A percentile compares a stretch with the other conserved stretches of the same genome.
Evolutionary conservation across 768 basidiomycete species (phyloP).

Genomic region (Boletus bicolor): DNA sequence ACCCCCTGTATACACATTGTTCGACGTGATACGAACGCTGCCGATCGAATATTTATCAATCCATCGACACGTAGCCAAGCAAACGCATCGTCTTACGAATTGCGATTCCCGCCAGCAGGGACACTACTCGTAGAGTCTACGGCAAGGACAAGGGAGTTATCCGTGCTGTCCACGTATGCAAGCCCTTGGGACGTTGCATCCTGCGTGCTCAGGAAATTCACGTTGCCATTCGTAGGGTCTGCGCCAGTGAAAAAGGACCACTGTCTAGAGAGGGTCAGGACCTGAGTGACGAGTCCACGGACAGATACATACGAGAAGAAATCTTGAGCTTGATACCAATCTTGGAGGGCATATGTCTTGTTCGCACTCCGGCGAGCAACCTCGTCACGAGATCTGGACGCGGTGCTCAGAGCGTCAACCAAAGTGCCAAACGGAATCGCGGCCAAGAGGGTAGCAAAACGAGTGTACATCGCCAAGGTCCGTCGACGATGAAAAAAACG

Average conservation of each 20-base stretch:
- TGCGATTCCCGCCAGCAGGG: conserved; percentile 48
- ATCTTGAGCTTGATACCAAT: conserved; percentile 40
- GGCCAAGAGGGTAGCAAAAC: conserved; percentile 25
- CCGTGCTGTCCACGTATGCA: conserved; percentile 49
- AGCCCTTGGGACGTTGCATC: conserved; percentile 52
- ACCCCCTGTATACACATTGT: conserved; percentile 55
- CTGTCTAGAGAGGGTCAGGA: conserved; percentile 36
- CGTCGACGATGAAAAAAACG: background rate
- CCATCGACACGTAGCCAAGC: background rate
- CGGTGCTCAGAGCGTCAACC: conserved; percentile 23
- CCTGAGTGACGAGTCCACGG: background rate
- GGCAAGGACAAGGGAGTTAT: conserved; percentile 52
- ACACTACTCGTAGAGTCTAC: conserved; percentile 56
- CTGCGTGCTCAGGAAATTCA: conserved; percentile 50
- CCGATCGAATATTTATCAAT: background rate
- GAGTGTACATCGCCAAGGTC: conserved; percentile 18
- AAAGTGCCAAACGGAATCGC: conserved; percentile 29
- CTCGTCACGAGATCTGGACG: conserved; percentile 11
- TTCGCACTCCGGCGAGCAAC: background rate
- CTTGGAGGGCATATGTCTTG: conserved; percentile 32
- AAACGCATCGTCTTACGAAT: conserved; percentile 37
- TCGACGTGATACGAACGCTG: conserved; percentile 65
- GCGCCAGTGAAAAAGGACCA: conserved; percentile 58
- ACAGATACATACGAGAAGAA: conserved; percentile 52
- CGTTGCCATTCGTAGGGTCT: conserved; percentile 72